These are phyloP conservation scores for Vaucheria bursata DNA, from an alignment of 352 stramenopile genomes.

Conservation along the genomic window DNA sequence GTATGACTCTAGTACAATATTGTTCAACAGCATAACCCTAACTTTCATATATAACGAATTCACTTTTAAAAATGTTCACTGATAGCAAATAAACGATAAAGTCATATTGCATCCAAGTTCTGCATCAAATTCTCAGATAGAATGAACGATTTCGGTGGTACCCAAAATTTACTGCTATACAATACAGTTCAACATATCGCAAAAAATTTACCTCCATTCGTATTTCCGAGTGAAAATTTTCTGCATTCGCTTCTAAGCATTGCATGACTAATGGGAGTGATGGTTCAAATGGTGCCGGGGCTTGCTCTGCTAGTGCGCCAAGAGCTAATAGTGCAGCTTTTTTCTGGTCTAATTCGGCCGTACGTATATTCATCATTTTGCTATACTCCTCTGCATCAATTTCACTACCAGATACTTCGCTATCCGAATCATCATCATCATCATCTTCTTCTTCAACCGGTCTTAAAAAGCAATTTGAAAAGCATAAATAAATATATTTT, in stretches of 20 bases:
- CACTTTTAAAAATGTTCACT: background rate
- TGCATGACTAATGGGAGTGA: conserved; percentile 57
- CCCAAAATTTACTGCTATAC: background rate
- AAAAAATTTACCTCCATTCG: background rate
- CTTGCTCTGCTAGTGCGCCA: conserved; percentile 84
- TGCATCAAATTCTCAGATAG: background rate
- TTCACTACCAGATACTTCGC: conserved; percentile 57
- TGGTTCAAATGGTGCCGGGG: conserved; percentile 76
- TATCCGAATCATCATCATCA: conserved; percentile 58
- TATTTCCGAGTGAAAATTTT: background rate
- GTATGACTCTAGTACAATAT: no score
- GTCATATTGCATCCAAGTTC: background rate
- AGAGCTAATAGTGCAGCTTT: conserved; percentile 87
- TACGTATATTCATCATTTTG: conserved; percentile 29
- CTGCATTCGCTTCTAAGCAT: background rate
- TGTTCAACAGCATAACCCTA: no score
- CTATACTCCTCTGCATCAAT: background rate
- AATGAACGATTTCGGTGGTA: background rate
- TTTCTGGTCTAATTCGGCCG: conserved; percentile 71
- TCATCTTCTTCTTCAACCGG: no score
- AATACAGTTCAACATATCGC: background rate
- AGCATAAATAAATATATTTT: no score
- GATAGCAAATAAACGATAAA: background rate
- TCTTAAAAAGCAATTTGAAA: no score
- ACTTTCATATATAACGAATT: background rate